A percentile compares a stretch with the other conserved stretches of the same genome.
These are phyloP conservation scores for Onygenales sp. DNA, from an alignment of 2,329 filamentous ascomycete genomes.

Conservation along the genomic window DNA sequence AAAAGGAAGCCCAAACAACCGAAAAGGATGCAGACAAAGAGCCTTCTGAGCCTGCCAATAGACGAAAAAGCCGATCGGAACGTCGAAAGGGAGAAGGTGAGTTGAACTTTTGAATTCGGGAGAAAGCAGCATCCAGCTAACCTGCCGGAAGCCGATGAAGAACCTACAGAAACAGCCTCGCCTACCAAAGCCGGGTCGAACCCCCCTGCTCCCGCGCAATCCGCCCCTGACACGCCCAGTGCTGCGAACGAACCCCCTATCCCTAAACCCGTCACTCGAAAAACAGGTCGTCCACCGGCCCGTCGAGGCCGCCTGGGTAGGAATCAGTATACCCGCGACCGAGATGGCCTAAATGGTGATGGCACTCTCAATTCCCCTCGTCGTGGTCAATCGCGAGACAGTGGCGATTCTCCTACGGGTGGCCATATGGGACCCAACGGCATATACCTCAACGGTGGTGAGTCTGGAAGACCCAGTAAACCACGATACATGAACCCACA, in stretches of 20 bases:
- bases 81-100: conserved; percentile 72
- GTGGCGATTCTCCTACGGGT: conserved; percentile 27
- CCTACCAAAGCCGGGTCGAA: conserved; percentile 33
- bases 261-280: conserved; percentile 43
- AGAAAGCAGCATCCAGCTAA: neutral
- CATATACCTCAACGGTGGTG: conserved; percentile 47
- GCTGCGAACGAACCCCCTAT: conserved; percentile 26
- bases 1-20: conserved; percentile 38
- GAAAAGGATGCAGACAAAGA: conserved; percentile 65
- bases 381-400: conserved; percentile 29
- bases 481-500: conserved; percentile 45
- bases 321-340: conserved; percentile 75
- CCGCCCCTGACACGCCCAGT: conserved; percentile 34
- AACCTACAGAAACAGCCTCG: conserved; percentile 57
- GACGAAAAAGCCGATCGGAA: conserved; percentile 73
- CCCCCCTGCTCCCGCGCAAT: conserved; percentile 30
- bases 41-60: conserved; percentile 63
- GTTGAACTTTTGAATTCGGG: conserved; percentile 6
- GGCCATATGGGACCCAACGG: conserved; percentile 26
- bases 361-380: conserved; percentile 30
- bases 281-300: conserved; percentile 53
- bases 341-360: conserved; percentile 50
- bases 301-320: conserved; percentile 59
- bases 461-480: conserved; percentile 52
- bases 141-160: conserved; percentile 49